Conservation (phyloP, 257 asterid genomes). For the Linderniella brevidens region DNA sequence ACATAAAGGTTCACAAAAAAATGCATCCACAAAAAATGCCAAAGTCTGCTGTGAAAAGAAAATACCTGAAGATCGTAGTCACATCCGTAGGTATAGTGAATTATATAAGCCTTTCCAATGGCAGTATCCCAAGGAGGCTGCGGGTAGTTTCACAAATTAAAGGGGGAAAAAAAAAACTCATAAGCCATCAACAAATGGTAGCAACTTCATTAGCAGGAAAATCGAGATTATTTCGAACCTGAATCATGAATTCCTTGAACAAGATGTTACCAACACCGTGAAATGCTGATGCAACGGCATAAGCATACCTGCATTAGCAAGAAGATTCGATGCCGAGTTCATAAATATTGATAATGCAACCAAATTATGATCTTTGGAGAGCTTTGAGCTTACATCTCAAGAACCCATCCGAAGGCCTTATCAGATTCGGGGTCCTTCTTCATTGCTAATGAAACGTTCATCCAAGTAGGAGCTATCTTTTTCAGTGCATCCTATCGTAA, state of each 20-base stretch:
- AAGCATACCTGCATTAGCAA: slow-evolving; percentile 58
- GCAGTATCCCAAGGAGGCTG: slow-evolving; percentile 95
- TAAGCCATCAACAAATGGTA: too few relatives aligned
- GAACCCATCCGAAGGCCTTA: slow-evolving; percentile 97
- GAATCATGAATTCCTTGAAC: slow-evolving; percentile 92
- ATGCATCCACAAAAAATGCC: neutral
- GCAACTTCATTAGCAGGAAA: too few relatives aligned
- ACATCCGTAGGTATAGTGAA: slow-evolving; percentile 91
- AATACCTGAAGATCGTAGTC: slow-evolving; percentile 76
- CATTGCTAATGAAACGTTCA: slow-evolving; percentile 91
- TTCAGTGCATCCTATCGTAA: slow-evolving; percentile 39
- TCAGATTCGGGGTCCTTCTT: slow-evolving; percentile 88
- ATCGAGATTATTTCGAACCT: too few relatives aligned
- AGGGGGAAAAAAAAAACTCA: too few relatives aligned
- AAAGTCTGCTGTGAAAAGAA: neutral
- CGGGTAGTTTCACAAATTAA: too few relatives aligned
- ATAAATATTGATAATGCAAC: too few relatives aligned
- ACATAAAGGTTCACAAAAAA: too few relatives aligned
- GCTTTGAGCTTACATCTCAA: slow-evolving; percentile 66
- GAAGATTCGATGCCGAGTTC: neutral
- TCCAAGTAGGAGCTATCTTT: slow-evolving; percentile 94
- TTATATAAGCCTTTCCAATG: slow-evolving; percentile 62
- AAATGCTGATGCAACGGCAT: slow-evolving; percentile 81
- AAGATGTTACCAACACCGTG: slow-evolving; percentile 70
- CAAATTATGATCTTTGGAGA: too few relatives aligned